These are phyloP conservation scores for Boletus eberwhitei DNA, from an alignment of 768 basidiomycete species.

Conservation along the genomic window DNA sequence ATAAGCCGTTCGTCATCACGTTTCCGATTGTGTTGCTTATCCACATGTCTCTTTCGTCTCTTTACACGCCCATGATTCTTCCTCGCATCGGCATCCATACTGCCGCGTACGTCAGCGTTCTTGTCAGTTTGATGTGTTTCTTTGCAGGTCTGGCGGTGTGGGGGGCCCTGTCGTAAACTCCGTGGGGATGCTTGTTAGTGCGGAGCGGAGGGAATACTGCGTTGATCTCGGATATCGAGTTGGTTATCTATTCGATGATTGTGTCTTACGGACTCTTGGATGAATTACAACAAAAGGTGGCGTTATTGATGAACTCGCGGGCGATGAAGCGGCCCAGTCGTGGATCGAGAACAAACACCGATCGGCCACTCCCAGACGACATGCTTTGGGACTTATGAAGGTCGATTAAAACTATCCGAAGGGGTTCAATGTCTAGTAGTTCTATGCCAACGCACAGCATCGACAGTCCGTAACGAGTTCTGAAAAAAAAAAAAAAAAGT, in stretches of 20 bases:
- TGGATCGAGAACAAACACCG: not conserved
- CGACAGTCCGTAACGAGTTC: not conserved
- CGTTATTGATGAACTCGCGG: not conserved
- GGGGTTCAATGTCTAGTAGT: not conserved
- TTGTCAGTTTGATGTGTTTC: conserved; percentile 65
- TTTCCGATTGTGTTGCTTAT: conserved; percentile 43
- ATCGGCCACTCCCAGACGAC: not conserved
- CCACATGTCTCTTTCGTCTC: conserved; percentile 53
- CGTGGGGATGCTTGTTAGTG: not conserved
- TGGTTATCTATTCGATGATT: conserved; percentile 12
- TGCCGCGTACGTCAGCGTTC: conserved; percentile 65
- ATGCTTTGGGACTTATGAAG: not conserved
- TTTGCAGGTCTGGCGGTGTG: conserved; percentile 73
- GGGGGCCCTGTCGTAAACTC: conserved; percentile 53
- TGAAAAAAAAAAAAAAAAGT: not conserved
- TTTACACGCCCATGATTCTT: conserved; percentile 66
- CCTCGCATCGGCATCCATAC: conserved; percentile 74
- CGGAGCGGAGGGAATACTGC: not conserved
- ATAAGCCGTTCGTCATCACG: conserved; percentile 38
- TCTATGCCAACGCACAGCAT: conserved; percentile 5
- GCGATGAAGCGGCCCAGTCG: not conserved
- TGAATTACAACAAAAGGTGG: not conserved
- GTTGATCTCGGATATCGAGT: not conserved
- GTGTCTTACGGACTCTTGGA: not conserved
- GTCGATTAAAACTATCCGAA: not conserved